Percentiles rank a stretch among this genome's conserved stretches.
Evolutionary conservation across 495 filamentous ascomycete species (phyloP).

Genomic region (Penicillium daleae): DNA sequence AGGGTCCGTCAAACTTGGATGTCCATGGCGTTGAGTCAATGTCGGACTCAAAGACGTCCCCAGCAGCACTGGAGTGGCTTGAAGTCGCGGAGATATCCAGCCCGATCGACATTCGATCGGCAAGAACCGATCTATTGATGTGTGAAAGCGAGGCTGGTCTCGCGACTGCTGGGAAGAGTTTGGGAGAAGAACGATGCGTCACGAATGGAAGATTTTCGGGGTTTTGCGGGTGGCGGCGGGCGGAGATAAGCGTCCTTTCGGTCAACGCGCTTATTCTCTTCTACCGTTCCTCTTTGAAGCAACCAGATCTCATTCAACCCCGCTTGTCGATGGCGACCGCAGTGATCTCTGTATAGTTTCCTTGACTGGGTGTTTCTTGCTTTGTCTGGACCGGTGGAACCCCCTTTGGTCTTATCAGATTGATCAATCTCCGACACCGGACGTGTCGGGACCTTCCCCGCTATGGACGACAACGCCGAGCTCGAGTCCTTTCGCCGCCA

Average conservation of each 20-base stretch:
- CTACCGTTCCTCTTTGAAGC: background rate
- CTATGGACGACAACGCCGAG: constrained; percentile 69
- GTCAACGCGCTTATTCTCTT: background rate
- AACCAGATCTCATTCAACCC: background rate
- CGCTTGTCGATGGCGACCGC: constrained; percentile 20
- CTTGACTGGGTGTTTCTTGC: background rate
- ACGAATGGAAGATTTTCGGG: constrained; percentile 35
- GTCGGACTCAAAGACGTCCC: constrained; percentile 19
- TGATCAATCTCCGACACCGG: constrained; percentile 35
- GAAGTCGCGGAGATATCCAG: constrained; percentile 20
- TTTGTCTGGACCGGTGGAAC: constrained; percentile 16
- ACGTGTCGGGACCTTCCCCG: constrained; percentile 24
- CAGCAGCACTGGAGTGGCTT: constrained; percentile 11
- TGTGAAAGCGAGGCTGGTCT: background rate
- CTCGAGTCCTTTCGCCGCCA: constrained; percentile 78
- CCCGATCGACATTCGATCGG: constrained; percentile 26
- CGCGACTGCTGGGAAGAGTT: constrained; percentile 4
- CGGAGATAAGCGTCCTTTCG: constrained; percentile 34
- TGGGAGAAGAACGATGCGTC: constrained; percentile 21
- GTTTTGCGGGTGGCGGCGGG: constrained; percentile 35
- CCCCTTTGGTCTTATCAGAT: constrained; percentile 36
- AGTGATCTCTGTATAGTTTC: constrained; percentile 13
- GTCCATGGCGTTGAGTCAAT: constrained; percentile 42
- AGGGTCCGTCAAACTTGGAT: constrained; percentile 35
- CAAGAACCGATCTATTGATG: constrained; percentile 6